These are phyloP conservation scores for Globisporangium splendens DNA, from an alignment of 352 stramenopile genomes.

Conservation along the genomic window DNA sequence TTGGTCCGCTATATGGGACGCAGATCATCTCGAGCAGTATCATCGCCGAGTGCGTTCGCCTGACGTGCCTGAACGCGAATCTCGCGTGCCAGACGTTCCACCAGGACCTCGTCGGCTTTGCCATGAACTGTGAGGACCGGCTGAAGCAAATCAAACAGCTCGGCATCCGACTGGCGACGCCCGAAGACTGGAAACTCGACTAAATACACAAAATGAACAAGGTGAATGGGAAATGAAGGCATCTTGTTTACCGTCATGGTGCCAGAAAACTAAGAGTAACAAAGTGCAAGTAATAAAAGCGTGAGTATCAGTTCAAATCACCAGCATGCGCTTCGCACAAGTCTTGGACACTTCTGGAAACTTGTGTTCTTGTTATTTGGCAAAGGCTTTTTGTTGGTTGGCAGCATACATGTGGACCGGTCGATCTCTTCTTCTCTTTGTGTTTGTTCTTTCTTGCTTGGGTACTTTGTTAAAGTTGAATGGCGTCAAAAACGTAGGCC, in stretches of 20 bases:
- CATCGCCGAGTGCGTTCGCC: conserved; percentile 63
- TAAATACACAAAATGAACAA: neutral
- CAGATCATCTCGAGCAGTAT: conserved; percentile 64
- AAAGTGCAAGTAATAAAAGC: neutral
- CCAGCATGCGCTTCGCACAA: conserved; percentile 34
- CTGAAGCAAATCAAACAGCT: conserved; percentile 88
- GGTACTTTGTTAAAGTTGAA: conserved; percentile 50
- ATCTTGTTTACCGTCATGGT: neutral
- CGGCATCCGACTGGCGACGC: conserved; percentile 43
- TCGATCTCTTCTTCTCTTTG: neutral
- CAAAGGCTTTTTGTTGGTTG: no score
- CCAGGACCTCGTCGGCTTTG: conserved; percentile 78
- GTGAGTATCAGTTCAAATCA: conserved; percentile 40
- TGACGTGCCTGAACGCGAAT: conserved; percentile 83
- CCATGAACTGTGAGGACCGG: conserved; percentile 76
- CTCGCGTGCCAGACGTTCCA: conserved; percentile 80
- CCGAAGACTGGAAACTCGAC: conserved; percentile 52
- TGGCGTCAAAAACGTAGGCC: conserved; percentile 88
- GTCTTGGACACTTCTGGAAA: no score
- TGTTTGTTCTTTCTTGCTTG: conserved; percentile 4
- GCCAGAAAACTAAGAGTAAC: neutral
- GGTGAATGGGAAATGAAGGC: neutral
- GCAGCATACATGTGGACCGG: no score
- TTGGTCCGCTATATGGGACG: conserved; percentile 69
- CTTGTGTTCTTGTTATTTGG: no score